Conservation (phyloP, 148 eudicot species). For the Rhododendron kiyosumense region DNA sequence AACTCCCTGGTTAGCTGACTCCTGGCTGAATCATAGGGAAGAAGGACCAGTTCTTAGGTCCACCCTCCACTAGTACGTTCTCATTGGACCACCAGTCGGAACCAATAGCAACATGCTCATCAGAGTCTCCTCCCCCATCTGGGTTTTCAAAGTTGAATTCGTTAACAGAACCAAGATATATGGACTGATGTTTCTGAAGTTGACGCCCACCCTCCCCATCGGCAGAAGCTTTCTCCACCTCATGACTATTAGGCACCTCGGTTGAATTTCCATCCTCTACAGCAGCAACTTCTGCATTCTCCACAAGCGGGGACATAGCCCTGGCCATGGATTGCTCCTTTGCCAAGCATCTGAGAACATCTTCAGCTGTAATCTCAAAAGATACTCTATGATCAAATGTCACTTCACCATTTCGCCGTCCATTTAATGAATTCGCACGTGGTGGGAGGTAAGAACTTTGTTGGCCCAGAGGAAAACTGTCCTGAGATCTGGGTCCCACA, state of each 20-base stretch:
- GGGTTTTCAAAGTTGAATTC: constrained; percentile 80
- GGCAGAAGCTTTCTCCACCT: constrained; percentile 20
- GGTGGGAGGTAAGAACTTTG: constrained; percentile 56
- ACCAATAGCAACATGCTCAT: constrained; percentile 32
- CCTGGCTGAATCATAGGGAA: constrained; percentile 74
- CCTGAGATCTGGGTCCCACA: constrained; percentile 36
- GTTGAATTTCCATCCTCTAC: constrained; percentile 21
- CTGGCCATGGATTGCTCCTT: constrained; percentile 53
- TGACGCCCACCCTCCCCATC: constrained; percentile 45
- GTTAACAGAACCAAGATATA: constrained; percentile 70
- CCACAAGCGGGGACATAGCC: constrained; percentile 22
- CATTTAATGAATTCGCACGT: constrained; percentile 29
- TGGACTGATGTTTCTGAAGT: constrained; percentile 60
- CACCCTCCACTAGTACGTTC: constrained; percentile 51
- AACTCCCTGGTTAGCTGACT: constrained; percentile 39
- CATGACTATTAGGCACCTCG: constrained; percentile 19
- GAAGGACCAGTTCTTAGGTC: constrained; percentile 73
- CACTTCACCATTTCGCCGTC: constrained; percentile 32
- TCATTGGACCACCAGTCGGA: constrained; percentile 90
- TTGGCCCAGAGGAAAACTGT: constrained; percentile 29
- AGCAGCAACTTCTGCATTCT: constrained; percentile 10
- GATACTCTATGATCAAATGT: constrained; percentile 66
- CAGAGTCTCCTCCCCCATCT: constrained; percentile 48
- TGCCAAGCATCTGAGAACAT: constrained; percentile 75
- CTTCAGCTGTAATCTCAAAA: constrained; percentile 77